phyloP scores from a whole-genome alignment of 2,329 filamentous ascomycete genomes.

The Mollisiaceae sp. region DNA sequence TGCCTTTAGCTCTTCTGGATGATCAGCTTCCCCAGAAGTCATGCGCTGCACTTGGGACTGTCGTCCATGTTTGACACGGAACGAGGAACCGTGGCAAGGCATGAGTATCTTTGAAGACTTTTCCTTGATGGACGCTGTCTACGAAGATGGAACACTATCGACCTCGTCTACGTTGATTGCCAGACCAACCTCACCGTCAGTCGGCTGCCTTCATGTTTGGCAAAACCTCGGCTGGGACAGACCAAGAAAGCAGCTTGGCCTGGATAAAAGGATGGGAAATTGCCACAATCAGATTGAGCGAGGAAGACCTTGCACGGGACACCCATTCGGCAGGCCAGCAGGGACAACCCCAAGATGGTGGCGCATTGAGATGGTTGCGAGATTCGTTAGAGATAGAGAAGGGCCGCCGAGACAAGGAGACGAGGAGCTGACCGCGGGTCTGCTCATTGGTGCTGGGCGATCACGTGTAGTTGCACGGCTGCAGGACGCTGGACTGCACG shows the following conservation, averaged over 20 bases:
- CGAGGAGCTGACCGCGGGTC: not conserved
- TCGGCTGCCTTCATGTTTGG: not conserved
- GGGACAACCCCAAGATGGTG: not conserved
- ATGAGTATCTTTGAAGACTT: not conserved
- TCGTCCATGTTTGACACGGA: conserved; percentile 10
- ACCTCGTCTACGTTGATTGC: not conserved
- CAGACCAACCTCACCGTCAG: not conserved
- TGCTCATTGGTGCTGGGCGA: not conserved
- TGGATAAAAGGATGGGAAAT: not conserved
- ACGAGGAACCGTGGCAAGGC: not conserved
- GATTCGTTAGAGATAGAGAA: conserved; percentile 8
- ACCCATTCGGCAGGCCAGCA: not conserved
- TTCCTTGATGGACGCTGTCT: not conserved
- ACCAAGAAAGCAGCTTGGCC: not conserved
- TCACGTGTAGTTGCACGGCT: conserved; percentile 4
- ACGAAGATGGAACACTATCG: not conserved
- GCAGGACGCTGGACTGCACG: conserved; percentile 27
- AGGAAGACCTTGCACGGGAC: not conserved
- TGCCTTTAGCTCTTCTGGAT: not conserved
- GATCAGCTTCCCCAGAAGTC: conserved; percentile 7
- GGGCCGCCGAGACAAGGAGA: not conserved
- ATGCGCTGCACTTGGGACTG: not conserved
- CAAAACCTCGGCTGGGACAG: conserved; percentile 1
- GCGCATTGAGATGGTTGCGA: not conserved
- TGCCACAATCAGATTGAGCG: conserved; percentile 5